phyloP scores from a whole-genome alignment of 2,329 filamentous ascomycete genomes.

The Zopfia rhizophila region DNA sequence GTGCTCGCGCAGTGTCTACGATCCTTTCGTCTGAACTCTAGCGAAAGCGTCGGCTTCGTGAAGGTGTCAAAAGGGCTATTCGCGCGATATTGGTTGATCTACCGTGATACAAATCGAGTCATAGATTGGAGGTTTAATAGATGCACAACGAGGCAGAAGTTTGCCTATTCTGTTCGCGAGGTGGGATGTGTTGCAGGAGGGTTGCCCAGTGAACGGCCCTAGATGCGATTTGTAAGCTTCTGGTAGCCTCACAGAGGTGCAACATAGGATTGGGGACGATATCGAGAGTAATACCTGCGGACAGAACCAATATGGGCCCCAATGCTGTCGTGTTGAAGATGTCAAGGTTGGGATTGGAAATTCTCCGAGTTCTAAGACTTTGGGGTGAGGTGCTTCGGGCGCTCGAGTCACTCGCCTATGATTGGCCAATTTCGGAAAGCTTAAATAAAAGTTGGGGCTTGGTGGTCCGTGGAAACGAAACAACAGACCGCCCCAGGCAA shows the following conservation, averaged over 20 bases:
- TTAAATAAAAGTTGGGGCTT: too few relatives aligned
- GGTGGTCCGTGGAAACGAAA: too few relatives aligned
- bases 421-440: slow-evolving; percentile 17
- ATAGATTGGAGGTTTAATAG: slow-evolving; percentile 1
- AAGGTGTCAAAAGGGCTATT: background rate
- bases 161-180: slow-evolving; percentile 28
- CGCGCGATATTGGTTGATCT: background rate
- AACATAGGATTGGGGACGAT: slow-evolving; percentile 20
- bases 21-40: background rate
- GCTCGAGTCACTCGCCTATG: slow-evolving; percentile 2
- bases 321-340: slow-evolving; percentile 22
- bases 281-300: too few relatives aligned
- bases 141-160: slow-evolving; percentile 27
- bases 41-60: background rate
- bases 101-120: background rate
- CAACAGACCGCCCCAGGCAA: too few relatives aligned
- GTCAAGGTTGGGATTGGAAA: slow-evolving; percentile 26
- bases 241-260: too few relatives aligned
- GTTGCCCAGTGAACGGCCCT: slow-evolving; percentile 16
- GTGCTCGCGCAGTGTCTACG: too few relatives aligned
- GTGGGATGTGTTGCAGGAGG: slow-evolving; percentile 17
- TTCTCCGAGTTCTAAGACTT: slow-evolving; percentile 33
- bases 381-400: slow-evolving; percentile 14
- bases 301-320: slow-evolving; percentile 20
- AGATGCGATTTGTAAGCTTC: slow-evolving; percentile 26